These are phyloP conservation scores for Phyllostachys edulis DNA, from an alignment of 176 grass and related monocot species.

Conservation along the genomic window DNA sequence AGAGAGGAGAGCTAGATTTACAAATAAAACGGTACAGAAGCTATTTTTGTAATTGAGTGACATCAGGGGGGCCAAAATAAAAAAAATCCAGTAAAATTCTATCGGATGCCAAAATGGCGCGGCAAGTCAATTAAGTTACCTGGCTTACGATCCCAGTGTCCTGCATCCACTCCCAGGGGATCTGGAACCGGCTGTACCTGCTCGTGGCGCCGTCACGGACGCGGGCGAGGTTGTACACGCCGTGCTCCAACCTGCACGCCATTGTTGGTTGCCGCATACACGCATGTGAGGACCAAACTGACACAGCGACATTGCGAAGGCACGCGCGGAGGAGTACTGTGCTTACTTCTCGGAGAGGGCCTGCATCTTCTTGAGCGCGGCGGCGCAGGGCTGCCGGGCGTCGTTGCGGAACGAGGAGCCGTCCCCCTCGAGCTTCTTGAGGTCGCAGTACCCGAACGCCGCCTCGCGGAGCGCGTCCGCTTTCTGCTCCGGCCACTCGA, in stretches of 20 bases:
- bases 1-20: no score
- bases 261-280: neutral
- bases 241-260: slow-evolving; percentile 76
- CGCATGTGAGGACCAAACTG: neutral
- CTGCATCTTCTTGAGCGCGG: slow-evolving; percentile 93
- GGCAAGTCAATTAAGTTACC: slow-evolving; percentile 40
- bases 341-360: slow-evolving; percentile 86
- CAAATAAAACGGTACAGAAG: no score
- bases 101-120: neutral
- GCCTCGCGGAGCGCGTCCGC: slow-evolving; percentile 96
- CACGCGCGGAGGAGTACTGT: neutral
- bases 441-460: slow-evolving; percentile 92
- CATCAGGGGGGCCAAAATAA: no score
- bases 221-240: slow-evolving; percentile 79
- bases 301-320: neutral
- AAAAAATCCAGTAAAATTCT: neutral
- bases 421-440: slow-evolving; percentile 71
- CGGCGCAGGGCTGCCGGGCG: slow-evolving; percentile 59
- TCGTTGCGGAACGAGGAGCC: slow-evolving; percentile 65
- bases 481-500: slow-evolving; percentile 96
- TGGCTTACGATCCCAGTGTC: slow-evolving; percentile 71
- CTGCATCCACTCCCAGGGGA: slow-evolving; percentile 92
- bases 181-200: slow-evolving; percentile 75
- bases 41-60: no score
- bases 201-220: slow-evolving; percentile 65